Base-by-base conservation (phyloP, 768 basidiomycete genomes). In the Podaxis rugospora region DNA sequence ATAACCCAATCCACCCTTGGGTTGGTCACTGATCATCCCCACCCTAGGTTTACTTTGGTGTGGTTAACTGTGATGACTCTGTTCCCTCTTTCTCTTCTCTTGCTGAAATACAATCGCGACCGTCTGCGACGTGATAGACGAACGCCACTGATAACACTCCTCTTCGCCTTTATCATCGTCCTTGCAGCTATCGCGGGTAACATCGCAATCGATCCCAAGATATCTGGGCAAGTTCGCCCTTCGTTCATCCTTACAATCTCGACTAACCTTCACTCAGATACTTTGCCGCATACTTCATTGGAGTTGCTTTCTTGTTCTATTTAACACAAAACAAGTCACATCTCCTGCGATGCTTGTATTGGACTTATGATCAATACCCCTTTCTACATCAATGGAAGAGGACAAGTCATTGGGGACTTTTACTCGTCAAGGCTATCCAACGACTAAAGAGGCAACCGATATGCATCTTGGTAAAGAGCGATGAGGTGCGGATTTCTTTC, bases 1-100 rank as follows among this genome's bases (percentile, higher is more conserved):
- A 13, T 10, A 40, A 51, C 16, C 1, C 27, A 7, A 21, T n/a
- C 3, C 5, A 44, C 6, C 14, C 36, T 4, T 18, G 13, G 14
- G 3, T 25, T 16, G 50, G 50, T 39, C 35, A 28, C 59, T 61
- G 18, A 62, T 23, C 16, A 64, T 56, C 14, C 23, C 11, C 44
- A 37, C 25, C 1, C 1, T 54, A 85, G 83, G 80, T 89, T 89
- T 74, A 83, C 86, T 3, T 76, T 89, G 4, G 82, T 81, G 13
- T 90, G 87, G 86, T 75, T 89, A 21, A 74, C 80, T 2, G 81
- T 87, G 35, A 88, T 89, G 85, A 67, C 76, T 0, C 69, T 89
- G 21, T 90, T 88, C 65, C 86, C 88, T 0, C 44, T 86, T 14
- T 82, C 86, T 2, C 73, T 85, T 2, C 67, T 89, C 4, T 63